Evolutionary conservation across 192 early-diverging fungal genomes (phyloP).

Genomic region (Linnemannia schmuckeri): DNA sequence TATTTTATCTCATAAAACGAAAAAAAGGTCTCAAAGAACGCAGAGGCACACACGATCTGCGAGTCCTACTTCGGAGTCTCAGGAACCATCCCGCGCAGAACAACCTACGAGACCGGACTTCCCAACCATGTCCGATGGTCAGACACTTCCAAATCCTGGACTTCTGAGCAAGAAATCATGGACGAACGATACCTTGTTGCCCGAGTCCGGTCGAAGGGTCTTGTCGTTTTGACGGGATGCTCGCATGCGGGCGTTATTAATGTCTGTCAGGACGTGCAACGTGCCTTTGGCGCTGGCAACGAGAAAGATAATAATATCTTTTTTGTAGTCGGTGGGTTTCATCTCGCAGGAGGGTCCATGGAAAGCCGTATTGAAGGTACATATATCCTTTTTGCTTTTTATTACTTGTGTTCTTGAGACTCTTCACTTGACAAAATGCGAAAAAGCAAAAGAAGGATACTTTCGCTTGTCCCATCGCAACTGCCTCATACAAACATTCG

Average conservation of each 20-base stretch:
- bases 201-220: constrained; percentile 38
- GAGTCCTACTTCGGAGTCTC: constrained; percentile 46
- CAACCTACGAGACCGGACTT: constrained; percentile 51
- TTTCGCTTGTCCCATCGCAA: too few species aligned
- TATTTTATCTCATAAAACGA: background rate
- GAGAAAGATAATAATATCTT: constrained; percentile 11
- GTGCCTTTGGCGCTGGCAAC: constrained; percentile 17
- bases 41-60: constrained; percentile 38
- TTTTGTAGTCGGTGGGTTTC: constrained; percentile 55
- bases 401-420: background rate
- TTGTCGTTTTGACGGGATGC: constrained; percentile 52
- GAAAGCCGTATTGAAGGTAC: constrained; percentile 44
- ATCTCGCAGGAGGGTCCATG: constrained; percentile 41
- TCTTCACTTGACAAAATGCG: too few species aligned
- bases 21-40: constrained; percentile 17
- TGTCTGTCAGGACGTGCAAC: constrained; percentile 43
- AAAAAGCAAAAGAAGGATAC: too few species aligned
- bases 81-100: constrained; percentile 39
- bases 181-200: constrained; percentile 52
- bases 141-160: constrained; percentile 9
- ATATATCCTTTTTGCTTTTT: background rate
- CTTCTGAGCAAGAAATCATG: constrained; percentile 41
- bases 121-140: constrained; percentile 44
- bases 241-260: constrained; percentile 55
- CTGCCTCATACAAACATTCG: too few species aligned